Base-by-base conservation (phyloP, 2,329 filamentous ascomycete species). In the Chaetomiaceae sp. region DNA sequence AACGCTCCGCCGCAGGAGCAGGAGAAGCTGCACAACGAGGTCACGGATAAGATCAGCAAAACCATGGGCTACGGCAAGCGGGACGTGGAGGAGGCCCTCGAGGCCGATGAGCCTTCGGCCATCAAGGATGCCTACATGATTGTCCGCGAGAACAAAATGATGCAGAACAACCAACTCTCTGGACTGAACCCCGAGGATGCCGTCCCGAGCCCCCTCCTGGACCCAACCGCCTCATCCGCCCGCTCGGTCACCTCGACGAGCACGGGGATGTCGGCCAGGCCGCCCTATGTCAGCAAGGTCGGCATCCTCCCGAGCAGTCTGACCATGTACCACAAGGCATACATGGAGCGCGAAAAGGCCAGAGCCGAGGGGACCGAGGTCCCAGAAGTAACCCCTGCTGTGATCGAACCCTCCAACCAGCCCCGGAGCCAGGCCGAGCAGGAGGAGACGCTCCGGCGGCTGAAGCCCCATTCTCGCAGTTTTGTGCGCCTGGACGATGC, bases 51-150 rank as follows among this genome's bases (percentile, higher is more conserved):
- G 74, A 86, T 99, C 47, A 93, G 92, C 63, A 93, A 92, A 72
- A 96, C 90, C 1, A 97, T 99, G 91, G 93, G 93, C 54, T 99
- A 99, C 66, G 90, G 87, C 31, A 92, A 89, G 66, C 86, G 86
- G 55, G 93, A 99, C 73, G 92, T 99, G 47, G 87, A 96, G 65
- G 93, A 97, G 68, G 92, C 93, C 19, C 74, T 99, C 56, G 86
- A 87, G 63, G 90, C 89, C 50, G 84, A 93, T 47, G 93, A 99
- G 67, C 93, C 93, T 12, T 97, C 91, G 52, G 91, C 93, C 10
- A 96, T 99, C 75, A 99, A 99, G 72, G 93, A 99, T 70, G 93
- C 93, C 1, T 99, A 97, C 72, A 85, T 96, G 71, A 99, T 99
- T 67, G 89, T 99, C 21, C 83, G 92, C 47, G 93, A 99, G 70